Percentiles rank a stretch among this genome's conserved stretches.
phyloP scores from a whole-genome alignment of 371 early-diverging fungal genomes.

The Saksenaea vasiformis region DNA sequence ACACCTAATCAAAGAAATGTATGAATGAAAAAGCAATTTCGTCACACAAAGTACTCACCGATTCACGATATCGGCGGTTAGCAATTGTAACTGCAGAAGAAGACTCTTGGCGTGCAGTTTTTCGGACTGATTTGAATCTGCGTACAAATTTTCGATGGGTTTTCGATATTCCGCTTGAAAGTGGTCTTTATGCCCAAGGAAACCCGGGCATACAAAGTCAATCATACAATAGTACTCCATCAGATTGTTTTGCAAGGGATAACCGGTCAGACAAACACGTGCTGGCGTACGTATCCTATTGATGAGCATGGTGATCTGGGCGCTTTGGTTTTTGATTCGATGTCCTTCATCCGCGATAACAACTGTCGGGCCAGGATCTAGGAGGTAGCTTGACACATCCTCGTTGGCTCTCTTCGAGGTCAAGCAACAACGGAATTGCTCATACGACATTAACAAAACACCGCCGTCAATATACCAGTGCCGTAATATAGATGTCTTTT shows the following conservation, averaged over 20 bases:
- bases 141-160: slow-evolving; percentile 68
- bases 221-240: slow-evolving; percentile 72
- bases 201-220: slow-evolving; percentile 67
- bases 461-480: slow-evolving; percentile 66
- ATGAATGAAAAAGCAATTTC: neutral
- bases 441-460: slow-evolving; percentile 69
- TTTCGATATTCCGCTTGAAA: slow-evolving; percentile 64
- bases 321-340: slow-evolving; percentile 68
- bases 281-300: slow-evolving; percentile 53
- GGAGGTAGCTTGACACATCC: slow-evolving; percentile 30
- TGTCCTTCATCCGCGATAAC: slow-evolving; percentile 90
- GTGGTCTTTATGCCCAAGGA: slow-evolving; percentile 52
- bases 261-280: slow-evolving; percentile 85
- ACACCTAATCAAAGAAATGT: slow-evolving; percentile 26
- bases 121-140: slow-evolving; percentile 55
- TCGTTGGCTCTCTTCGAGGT: slow-evolving; percentile 10
- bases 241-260: slow-evolving; percentile 87
- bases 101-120: slow-evolving; percentile 28
- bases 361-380: slow-evolving; percentile 68
- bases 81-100: slow-evolving; percentile 18
- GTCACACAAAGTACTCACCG: slow-evolving; percentile 12
- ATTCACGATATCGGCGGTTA: slow-evolving; percentile 18
- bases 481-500: slow-evolving; percentile 8
- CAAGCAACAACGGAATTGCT: slow-evolving; percentile 51
- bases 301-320: slow-evolving; percentile 44